phyloP scores from a whole-genome alignment of 352 stramenopile species.

The Phytophthora hibernalis region DNA sequence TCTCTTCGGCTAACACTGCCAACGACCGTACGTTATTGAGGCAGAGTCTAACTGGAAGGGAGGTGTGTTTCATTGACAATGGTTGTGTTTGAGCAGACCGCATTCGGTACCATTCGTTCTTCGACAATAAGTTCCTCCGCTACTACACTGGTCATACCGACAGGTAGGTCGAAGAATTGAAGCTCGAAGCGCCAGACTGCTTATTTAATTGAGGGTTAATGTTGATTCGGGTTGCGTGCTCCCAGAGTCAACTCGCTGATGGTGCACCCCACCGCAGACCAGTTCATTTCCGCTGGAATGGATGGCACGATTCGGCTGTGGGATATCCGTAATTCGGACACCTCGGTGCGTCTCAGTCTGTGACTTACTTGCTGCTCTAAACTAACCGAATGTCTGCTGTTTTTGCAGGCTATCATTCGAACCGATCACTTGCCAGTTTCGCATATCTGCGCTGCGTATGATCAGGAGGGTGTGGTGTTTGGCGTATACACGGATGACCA shows the following conservation, averaged over 20 bases:
- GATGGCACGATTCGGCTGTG: slow-evolving; percentile 83
- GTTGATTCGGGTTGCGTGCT: not conserved
- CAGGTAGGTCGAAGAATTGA: slow-evolving; percentile 40
- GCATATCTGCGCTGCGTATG: slow-evolving; percentile 78
- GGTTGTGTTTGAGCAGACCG: slow-evolving; percentile 50
- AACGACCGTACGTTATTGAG: slow-evolving; percentile 64
- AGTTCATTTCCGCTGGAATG: slow-evolving; percentile 84
- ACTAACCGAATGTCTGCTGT: not conserved
- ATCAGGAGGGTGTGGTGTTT: slow-evolving; percentile 88
- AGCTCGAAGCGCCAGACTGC: not conserved
- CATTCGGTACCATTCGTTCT: slow-evolving; percentile 90
- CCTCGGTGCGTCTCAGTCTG: slow-evolving; percentile 41
- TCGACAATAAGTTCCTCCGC: slow-evolving; percentile 91
- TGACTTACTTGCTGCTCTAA: not conserved
- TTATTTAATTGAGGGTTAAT: not conserved
- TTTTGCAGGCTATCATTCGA: slow-evolving; percentile 63
- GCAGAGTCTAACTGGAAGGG: not conserved
- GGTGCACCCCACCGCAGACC: slow-evolving; percentile 87
- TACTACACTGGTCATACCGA: slow-evolving; percentile 85
- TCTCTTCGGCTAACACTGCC: slow-evolving; percentile 75
- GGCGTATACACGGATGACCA: slow-evolving; percentile 87
- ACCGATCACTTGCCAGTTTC: slow-evolving; percentile 67
- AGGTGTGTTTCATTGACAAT: slow-evolving; percentile 1
- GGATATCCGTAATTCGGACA: slow-evolving; percentile 79
- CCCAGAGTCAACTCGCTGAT: slow-evolving; percentile 81